A percentile compares a stretch with the other conserved stretches of the same genome.
phyloP scores from a whole-genome alignment of 2,329 filamentous ascomycete genomes.

The Cladosporium sp. region DNA sequence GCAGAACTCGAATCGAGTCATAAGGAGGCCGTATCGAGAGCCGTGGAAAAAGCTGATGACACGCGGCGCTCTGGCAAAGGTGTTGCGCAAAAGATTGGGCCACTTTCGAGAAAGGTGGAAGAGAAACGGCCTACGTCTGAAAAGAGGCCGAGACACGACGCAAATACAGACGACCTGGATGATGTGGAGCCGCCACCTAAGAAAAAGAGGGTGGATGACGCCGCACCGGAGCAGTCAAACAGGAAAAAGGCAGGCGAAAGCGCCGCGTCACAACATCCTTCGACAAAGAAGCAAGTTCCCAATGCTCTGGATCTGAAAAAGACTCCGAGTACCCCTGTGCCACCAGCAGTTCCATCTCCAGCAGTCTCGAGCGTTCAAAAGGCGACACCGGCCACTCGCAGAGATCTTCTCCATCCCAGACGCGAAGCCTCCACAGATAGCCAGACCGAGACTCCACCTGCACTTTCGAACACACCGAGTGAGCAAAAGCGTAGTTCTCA shows the following conservation, averaged over 20 bases:
- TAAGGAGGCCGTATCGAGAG: slow-evolving; percentile 15
- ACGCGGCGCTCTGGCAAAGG: slow-evolving; percentile 19
- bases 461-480: slow-evolving; percentile 20
- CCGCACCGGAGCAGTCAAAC: neutral
- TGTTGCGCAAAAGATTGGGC: slow-evolving; percentile 28
- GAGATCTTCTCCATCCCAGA: slow-evolving; percentile 24
- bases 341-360: slow-evolving; percentile 1
- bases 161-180: neutral
- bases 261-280: neutral
- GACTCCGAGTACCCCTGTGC: slow-evolving; percentile 8
- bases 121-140: neutral
- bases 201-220: slow-evolving; percentile 22
- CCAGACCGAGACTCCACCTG: slow-evolving; percentile 21
- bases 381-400: slow-evolving; percentile 24
- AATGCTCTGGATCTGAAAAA: slow-evolving; percentile 1
- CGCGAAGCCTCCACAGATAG: slow-evolving; percentile 20
- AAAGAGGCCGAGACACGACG: slow-evolving; percentile 7
- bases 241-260: slow-evolving; percentile 8
- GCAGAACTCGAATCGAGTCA: slow-evolving; percentile 13
- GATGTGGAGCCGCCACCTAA: slow-evolving; percentile 18
- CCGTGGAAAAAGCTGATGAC: slow-evolving; percentile 9
- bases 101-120: slow-evolving; percentile 4
- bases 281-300: slow-evolving; percentile 7
- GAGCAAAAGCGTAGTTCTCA: slow-evolving; percentile 13
- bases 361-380: slow-evolving; percentile 18